Percentiles rank a stretch among this genome's conserved stretches.
Evolutionary conservation across 2,329 filamentous ascomycete species (phyloP).

Genomic region (Cytospora schulzeri): DNA sequence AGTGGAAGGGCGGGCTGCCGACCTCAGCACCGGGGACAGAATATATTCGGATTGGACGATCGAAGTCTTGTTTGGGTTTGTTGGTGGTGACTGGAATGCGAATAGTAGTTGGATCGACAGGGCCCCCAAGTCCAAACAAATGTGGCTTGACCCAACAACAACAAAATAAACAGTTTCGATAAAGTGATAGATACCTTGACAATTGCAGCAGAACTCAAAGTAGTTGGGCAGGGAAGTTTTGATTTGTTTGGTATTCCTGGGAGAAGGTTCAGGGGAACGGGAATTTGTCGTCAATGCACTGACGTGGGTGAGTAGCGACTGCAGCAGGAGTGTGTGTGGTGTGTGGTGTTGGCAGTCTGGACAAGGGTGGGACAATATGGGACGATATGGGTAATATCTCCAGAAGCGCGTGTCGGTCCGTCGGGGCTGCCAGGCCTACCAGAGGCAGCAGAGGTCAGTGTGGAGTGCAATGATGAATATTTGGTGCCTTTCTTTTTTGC

Average conservation of each 20-base stretch:
- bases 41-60: conserved; percentile 3
- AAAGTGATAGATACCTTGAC: not conserved
- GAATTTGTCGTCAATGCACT: conserved; percentile 17
- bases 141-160: conserved; percentile 1
- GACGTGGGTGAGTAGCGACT: conserved; percentile 6
- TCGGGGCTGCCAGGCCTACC: conserved; percentile 24
- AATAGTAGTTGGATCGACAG: conserved; percentile 16
- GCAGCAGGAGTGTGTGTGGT: conserved; percentile 3
- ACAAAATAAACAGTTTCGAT: not conserved
- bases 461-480: conserved; percentile 17
- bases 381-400: conserved; percentile 25
- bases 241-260: conserved; percentile 7
- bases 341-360: conserved; percentile 17
- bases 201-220: not conserved
- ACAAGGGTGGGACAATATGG: conserved; percentile 6
- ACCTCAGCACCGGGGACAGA: conserved; percentile 10
- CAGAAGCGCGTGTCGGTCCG: conserved; percentile 23
- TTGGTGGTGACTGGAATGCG: conserved; percentile 27
- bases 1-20: conserved; percentile 18
- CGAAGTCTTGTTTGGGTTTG: not conserved
- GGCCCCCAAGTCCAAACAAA: conserved; percentile 10
- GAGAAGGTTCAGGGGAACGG: conserved; percentile 8
- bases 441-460: not conserved
- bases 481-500: conserved; percentile 9
- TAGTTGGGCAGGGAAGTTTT: not conserved